These are phyloP conservation scores for Colletotrichum gigasporum DNA, from an alignment of 2,329 filamentous ascomycete species.

Conservation along the genomic window DNA sequence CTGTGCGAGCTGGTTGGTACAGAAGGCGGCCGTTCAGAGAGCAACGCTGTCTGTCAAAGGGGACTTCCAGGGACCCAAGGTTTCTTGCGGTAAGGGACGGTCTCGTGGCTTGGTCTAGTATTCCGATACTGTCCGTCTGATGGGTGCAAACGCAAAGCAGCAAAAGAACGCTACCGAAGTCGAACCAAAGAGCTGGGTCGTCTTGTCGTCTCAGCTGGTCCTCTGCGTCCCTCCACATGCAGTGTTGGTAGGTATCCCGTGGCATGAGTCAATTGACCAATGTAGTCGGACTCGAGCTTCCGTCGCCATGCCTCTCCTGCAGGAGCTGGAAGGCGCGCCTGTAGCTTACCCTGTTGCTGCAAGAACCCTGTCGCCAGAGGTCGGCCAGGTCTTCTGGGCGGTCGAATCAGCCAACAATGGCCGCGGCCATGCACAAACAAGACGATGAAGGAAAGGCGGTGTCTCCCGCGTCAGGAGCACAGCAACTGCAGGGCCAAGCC, in stretches of 20 bases:
- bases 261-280: slow-evolving; percentile 9
- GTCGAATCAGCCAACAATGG: slow-evolving; percentile 9
- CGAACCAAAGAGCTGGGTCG: not conserved
- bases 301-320: not conserved
- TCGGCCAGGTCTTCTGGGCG: slow-evolving; percentile 1
- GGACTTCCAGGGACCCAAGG: too few species aligned
- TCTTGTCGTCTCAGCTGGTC: not conserved
- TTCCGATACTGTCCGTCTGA: not conserved
- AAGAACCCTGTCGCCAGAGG: not conserved
- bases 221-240: not conserved
- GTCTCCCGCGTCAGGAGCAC: slow-evolving; percentile 11
- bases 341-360: not conserved
- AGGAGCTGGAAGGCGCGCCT: not conserved
- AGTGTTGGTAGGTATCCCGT: not conserved
- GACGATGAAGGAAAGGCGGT: slow-evolving; percentile 22
- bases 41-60: not conserved
- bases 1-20: slow-evolving; percentile 8
- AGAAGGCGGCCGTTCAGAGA: not conserved
- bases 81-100: too few species aligned
- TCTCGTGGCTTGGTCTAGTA: not conserved
- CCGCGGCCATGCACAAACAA: not conserved
- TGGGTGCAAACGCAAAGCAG: not conserved
- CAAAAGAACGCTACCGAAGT: not conserved
- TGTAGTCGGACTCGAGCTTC: not conserved
- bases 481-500: slow-evolving; percentile 4